A percentile compares a stretch with the other conserved stretches of the same genome.
Conservation (phyloP, 2,329 filamentous ascomycete species). For the Hypoxylon sp. region DNA sequence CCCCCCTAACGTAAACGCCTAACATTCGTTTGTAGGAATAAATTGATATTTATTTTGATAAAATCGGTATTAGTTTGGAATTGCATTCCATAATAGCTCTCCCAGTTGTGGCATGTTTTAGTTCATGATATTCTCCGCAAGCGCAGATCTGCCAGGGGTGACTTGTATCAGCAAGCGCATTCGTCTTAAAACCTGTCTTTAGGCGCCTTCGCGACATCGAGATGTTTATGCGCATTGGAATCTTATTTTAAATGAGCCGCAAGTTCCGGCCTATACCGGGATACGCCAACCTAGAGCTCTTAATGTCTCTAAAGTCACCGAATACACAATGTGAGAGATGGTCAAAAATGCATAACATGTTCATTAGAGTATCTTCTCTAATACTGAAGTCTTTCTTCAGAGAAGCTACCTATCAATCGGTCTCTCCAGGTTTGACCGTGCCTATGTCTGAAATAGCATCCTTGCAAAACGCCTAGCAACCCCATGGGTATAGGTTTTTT, state of each 20-base stretch:
- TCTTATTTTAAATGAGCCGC: background rate
- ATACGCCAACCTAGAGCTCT: background rate
- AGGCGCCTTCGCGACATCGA: conserved; percentile 25
- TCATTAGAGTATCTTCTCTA: conserved; percentile 4
- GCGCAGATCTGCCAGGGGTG: conserved; percentile 20
- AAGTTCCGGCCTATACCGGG: background rate
- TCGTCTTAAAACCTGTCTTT: conserved; percentile 18
- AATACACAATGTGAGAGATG: background rate
- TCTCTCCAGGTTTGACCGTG: background rate
- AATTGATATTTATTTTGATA: background rate
- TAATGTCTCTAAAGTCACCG: background rate
- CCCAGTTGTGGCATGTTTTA: conserved; percentile 11
- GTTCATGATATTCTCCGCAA: conserved; percentile 7
- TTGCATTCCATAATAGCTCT: conserved; percentile 10
- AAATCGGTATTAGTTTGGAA: background rate
- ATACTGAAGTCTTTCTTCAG: background rate
- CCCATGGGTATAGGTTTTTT: conserved; percentile 31
- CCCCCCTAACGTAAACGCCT: background rate
- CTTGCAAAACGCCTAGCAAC: conserved; percentile 25
- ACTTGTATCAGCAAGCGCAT: conserved; percentile 38
- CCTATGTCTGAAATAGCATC: conserved; percentile 10
- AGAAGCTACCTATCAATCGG: conserved; percentile 2
- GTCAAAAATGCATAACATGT: background rate
- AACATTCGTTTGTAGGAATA: background rate
- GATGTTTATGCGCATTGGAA: conserved; percentile 13